Evolutionary conservation across 169 alveolate genomes (phyloP), one percentile per base, ranked within the genome.

Genomic region (Eimeria zaria): DNA sequence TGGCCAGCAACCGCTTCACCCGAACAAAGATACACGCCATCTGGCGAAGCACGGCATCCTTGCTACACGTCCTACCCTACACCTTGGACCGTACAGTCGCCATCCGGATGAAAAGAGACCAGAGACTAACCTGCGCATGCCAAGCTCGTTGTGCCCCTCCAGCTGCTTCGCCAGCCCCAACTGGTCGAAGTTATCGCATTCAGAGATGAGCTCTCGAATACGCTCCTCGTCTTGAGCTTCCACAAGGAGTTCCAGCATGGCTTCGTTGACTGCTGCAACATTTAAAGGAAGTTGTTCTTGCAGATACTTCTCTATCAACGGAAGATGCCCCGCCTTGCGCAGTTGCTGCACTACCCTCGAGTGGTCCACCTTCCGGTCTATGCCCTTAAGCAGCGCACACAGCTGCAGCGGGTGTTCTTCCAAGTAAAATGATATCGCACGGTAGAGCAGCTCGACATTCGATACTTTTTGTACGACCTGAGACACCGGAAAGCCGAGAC

Each of bases 401-500:
- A 99, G 98, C 95, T 99, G 98, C 98, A 99, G 98, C n/a, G 99
- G 99, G 97, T 99, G 99, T 97, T 99, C 99, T 92, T 99, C 99
- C 58, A 99, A 98, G 98, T 99, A 99, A 97, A 99, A 99, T 96
- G 98, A 98, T 89, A 99, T 99, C n/a, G 99, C 99, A 97, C 99
- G 99, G 98, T 99, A 99, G 97, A 99, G 98, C 85, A 99, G 98
- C 97, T 99, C 99, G 81, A 99, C 99, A 97, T 99, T 99, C 33
- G 99, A 96, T 55, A 99, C 99, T 96, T 99, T 98, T 93, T 91
- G 95, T 60, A 96, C 95, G 67, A 94, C 91, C 96, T 94, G 94
- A 18, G 24, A 94, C 39, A 55, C 58, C 27, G 18, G 55, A 22
- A 53, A 51, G 39, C 55, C 83, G 83, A 73, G 33, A 73, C 12